A percentile compares a stretch with the other conserved stretches of the same genome.
These are phyloP conservation scores for Melaleuca alternifolia DNA, from an alignment of 345 rosid species.

Conservation along the genomic window DNA sequence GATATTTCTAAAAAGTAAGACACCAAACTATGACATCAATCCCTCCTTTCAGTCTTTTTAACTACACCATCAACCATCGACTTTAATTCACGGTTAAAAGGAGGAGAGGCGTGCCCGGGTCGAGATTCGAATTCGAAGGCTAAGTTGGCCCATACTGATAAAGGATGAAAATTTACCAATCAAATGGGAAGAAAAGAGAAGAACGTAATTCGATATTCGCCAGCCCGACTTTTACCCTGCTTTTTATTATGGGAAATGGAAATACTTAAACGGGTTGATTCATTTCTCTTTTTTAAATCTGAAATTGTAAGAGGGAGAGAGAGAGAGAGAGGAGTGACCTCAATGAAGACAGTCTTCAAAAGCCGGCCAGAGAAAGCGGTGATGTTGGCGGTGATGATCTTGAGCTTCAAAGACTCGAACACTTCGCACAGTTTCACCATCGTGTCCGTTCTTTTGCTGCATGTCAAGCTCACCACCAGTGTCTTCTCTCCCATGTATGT, in stretches of 20 bases:
- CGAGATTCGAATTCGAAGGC: neutral
- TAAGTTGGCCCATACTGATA: neutral
- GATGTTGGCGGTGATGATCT: slow-evolving; percentile 67
- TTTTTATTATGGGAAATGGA: neutral
- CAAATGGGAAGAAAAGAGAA: neutral
- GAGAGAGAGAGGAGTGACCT: slow-evolving; percentile 30
- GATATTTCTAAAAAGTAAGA: neutral
- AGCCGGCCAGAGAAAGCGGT: slow-evolving; percentile 65
- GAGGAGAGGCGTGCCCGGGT: neutral
- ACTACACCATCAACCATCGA: neutral
- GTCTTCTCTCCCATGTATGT: slow-evolving; percentile 65
- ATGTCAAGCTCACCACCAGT: slow-evolving; percentile 68
- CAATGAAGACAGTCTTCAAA: slow-evolving; percentile 64
- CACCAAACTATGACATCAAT: neutral
- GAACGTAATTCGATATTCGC: neutral
- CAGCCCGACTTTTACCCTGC: neutral
- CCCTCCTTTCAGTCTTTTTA: neutral
- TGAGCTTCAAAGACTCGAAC: slow-evolving; percentile 72
- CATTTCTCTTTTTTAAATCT: neutral
- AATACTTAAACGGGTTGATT: neutral
- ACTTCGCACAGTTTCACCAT: slow-evolving; percentile 82
- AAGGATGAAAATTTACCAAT: neutral
- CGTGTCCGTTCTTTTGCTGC: slow-evolving; percentile 69
- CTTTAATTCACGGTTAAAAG: neutral
- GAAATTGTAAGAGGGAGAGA: neutral